Evolutionary conservation across 1,139 yeast genomes (phyloP), one percentile per base, ranked within the genome.

Genomic region (Pneumocystis murina): DNA sequence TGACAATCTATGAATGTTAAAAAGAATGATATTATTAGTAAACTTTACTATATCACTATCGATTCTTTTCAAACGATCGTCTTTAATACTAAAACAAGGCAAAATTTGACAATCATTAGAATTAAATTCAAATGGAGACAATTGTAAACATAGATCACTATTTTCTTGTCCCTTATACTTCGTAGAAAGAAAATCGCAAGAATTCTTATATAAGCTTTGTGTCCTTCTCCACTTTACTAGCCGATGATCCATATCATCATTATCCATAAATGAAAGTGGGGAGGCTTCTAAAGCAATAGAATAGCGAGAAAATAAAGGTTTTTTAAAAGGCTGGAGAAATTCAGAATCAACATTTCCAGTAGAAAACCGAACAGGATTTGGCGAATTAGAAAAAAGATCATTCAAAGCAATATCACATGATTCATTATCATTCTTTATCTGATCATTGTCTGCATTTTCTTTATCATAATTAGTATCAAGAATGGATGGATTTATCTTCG

Each of bases 1-100:
- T 79, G 14, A 48, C 55, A 48, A 48, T 24, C 55, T 48, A 48
- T 24, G 12, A 3, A 24, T 24, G n/a, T 48, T 20, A 48, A 16
- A 17, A 24, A 48, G 14, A 48, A 12, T 24, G 1, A 48, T 6
- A 20, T 12, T 24, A 24, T 12, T 24, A 48, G 17, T 3, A 24
- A 24, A 12, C 68, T 82, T 79, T 71, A 92, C 75, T 59, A 90
- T 85, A 57, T 79, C 79, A 39, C 83, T 84, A 63, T 80, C 80
- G 64, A 92, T 88, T 64, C 96, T 79, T 30, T 92, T 92, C 67
- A 90, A 81, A 39, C 83, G 79, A 72, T 88, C 95, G 66, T 83
- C 81, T 61, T 78, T 77, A 62, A 80, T 81, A 55, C 73, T 72
- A 67, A 79, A 80, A n/a, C 81, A 78, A 60, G 74, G 75, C 64